phyloP scores from a whole-genome alignment of 2,329 filamentous ascomycete genomes.

The Beauveria brongniartii region DNA sequence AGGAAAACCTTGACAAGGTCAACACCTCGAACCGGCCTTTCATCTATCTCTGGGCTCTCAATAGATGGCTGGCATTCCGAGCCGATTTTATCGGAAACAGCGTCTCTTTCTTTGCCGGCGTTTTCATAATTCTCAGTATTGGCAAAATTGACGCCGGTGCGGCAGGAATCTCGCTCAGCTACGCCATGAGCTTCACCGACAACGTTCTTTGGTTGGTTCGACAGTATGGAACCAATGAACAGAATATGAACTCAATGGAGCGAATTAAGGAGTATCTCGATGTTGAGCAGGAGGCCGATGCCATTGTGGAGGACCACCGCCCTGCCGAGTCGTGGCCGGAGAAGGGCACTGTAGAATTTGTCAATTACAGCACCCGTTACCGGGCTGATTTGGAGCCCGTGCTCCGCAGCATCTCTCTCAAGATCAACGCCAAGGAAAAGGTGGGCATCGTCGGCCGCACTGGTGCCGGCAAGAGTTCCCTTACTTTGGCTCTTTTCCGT shows the following conservation, averaged over 20 bases:
- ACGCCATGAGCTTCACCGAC: conserved; percentile 94
- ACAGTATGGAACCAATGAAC: conserved; percentile 89
- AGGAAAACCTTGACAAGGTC: conserved; percentile 80
- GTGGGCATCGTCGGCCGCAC: conserved; percentile 94
- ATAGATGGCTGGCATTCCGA: conserved; percentile 91
- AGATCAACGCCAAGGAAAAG: conserved; percentile 79
- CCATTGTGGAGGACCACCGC: conserved; percentile 68
- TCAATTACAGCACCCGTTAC: conserved; percentile 83
- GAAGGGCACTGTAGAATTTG: conserved; percentile 78
- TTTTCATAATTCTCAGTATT: conserved; percentile 79
- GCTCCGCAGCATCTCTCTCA: conserved; percentile 75
- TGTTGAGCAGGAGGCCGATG: conserved; percentile 82
- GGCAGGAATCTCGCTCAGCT: conserved; percentile 87
- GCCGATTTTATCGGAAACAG: conserved; percentile 86
- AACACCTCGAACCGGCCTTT: conserved; percentile 90
- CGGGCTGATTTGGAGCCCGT: conserved; percentile 81
- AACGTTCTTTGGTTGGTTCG: conserved; percentile 95
- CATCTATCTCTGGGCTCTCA: conserved; percentile 93
- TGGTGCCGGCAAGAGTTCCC: conserved; percentile 91
- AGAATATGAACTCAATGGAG: conserved; percentile 99
- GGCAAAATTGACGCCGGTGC: conserved; percentile 82
- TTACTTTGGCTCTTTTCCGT: conserved; percentile 88
- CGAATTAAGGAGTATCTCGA: conserved; percentile 96
- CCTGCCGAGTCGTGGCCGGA: conserved; percentile 78
- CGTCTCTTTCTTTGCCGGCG: conserved; percentile 87